phyloP scores from a whole-genome alignment of 495 filamentous ascomycete genomes.

The Chlorociboria aeruginascens region DNA sequence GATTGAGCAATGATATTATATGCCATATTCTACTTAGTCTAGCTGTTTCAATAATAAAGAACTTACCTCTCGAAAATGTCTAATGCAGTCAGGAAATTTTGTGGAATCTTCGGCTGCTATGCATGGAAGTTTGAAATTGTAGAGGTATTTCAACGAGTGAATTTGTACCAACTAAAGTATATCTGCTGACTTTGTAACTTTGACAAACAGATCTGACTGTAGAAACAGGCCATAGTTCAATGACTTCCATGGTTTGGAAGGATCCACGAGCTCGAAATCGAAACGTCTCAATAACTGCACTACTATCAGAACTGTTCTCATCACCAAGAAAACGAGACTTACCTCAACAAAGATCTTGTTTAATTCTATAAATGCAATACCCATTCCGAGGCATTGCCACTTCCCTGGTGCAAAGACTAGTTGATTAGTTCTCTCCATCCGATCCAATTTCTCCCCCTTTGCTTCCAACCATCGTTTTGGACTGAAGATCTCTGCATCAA shows the following conservation, averaged over 20 bases:
- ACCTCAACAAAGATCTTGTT: constrained; percentile 48
- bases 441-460: constrained; percentile 12
- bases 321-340: not conserved
- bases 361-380: constrained; percentile 33
- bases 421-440: constrained; percentile 26
- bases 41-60: no score
- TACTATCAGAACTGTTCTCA: not conserved
- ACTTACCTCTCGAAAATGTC: no score
- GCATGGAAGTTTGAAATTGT: no score
- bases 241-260: not conserved
- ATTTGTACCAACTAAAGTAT: no score
- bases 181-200: no score
- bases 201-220: constrained; percentile 1
- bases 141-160: no score
- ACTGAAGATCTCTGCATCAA: constrained; percentile 31
- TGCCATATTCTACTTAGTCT: no score
- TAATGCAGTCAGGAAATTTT: no score
- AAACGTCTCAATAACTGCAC: constrained; percentile 1
- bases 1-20: no score
- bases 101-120: no score
- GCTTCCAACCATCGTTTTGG: constrained; percentile 41
- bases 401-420: constrained; percentile 32
- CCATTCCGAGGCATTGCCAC: constrained; percentile 33
- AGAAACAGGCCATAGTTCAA: constrained; percentile 1
- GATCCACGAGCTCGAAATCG: constrained; percentile 6